Base-by-base conservation (phyloP, 371 early-diverging fungal species). In the Zopfochytrium polystomum region DNA sequence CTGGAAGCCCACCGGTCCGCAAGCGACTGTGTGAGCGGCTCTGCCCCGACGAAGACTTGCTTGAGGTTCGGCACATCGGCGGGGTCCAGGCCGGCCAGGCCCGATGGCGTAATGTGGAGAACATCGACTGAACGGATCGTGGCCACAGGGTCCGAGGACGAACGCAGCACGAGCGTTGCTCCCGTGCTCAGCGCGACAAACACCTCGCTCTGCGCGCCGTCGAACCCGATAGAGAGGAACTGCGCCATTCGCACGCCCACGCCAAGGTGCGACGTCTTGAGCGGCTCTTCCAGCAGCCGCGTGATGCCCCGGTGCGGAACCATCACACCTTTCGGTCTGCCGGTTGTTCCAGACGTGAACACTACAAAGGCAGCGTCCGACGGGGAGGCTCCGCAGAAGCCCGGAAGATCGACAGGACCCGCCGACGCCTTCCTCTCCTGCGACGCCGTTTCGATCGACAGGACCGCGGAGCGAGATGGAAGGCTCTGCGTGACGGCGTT, bases 281-380 rank as follows among this genome's bases (percentile, higher is more conserved):
- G 20, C 13, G 45, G 45, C 56, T 55, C 56, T 35, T n/a, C 7
- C 22, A 20, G 34, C 20, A 25, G 26, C 20, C 60, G 35, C 22
- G 52, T 20, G 1, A 53, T 53, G 20, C 46, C 52, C 18, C 44
- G 43, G 33, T 61, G 54, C 27, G 18, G 53, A 23, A 61, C 42
- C 7, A 32, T 35, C 13, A 68, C 66, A 0, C 72, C 72, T 50
- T 72, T 72, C n/a, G 72, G 72, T 34, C 27, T 58, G 2, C 72
- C 72, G 3, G 72, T 65, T 7, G 72, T 52, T 3, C 72, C 72
- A 29, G 59, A 60, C 4, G 72, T 72, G 25, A 57, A 68, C 2
- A 63, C 49, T 22, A 49, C 26, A 26, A 49, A 49, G 26, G n/a
- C 15, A 1, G 49, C 26, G n/a, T n/a, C 26, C 26, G n/a, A 15